Evolutionary conservation across 495 filamentous ascomycete genomes (phyloP), one percentile per base, ranked within the genome.

Genomic region (Aspergillus diversus): DNA sequence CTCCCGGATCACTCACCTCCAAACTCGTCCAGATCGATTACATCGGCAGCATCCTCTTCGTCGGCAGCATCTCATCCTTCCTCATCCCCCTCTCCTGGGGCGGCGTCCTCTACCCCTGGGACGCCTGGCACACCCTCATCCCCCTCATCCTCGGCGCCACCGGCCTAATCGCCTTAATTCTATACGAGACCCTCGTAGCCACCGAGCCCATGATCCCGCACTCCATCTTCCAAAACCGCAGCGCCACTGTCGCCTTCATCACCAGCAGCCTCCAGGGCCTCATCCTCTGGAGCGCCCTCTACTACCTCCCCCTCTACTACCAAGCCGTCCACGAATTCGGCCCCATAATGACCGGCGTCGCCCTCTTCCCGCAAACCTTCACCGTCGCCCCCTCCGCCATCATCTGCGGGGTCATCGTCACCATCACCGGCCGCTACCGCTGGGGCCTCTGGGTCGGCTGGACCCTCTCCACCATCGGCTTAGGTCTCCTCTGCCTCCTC

Each of bases 31-130:
- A 64, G 4, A 72, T 87, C 15, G 86, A 90, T 71, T 87, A 80
- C 77, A 31, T 81, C n/a, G 87, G 87, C 0, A 75, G 74, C 17
- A 33, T 78, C 0, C 31, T 87, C 7, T 86, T 89, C 63, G 72
- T 83, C 5, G 72, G 67, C 13, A 73, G 74, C 0, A 68, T 72
- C 4, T 76, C 78, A 11, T 66, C 73, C 5, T 76, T 89, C 57
- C 71, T 88, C 5, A 76, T 88, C 27, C 81, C 80, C 0, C 49
- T 89, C 0, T 79, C 81, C 5, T 88, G 83, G 81, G 87, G 79
- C 1, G 86, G 84, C 0, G 67, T 77, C 2, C 72, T 81, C 67
- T 86, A 81, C 67, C 42, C 74, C 4, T 90, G 87, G 86, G 60
- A 57, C 16, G 70, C 69, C 0, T 84, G 75, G 71, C 79, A 74